Base-by-base conservation (phyloP, 73 alveolate genomes). In the Symbiodinium pilosum region DNA sequence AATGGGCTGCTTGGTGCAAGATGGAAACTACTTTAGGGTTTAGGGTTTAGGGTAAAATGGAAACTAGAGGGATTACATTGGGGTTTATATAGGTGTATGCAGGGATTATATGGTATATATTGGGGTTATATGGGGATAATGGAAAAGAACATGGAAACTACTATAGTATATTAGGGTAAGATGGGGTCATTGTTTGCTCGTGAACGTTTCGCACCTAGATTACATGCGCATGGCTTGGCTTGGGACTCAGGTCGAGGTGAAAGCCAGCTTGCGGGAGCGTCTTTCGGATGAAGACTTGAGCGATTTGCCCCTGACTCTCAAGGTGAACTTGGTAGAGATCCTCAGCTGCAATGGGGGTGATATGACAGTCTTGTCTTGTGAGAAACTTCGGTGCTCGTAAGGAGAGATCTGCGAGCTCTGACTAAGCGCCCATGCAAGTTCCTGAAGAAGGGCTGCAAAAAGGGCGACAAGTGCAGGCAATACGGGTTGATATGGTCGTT, bases 391-490 rank as follows among this genome's bases (percentile, higher is more conserved):
- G 59, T 9, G 24, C n/a, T 20, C 16, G 69, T 28, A 21, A 88
- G 95, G 95, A 88, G 44, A 64, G 95, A 88, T 39, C 64, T 88
- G 95, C 42, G 95, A 20, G 95, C 95, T 34, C 86, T 88, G 4
- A 88, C 75, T 42, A 88, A 88, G 86, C 95, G 95, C 26, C 95
- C 95, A 14, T 88, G 95, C 95, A 88, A 88, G 86, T 88, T 88
- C 71, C 43, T 88, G 47, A 88, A 88, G 32, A 20, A 54, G 36
- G 95, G 95, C 71, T 88, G 95, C 86, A 88, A 34, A 30, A 38
- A 83, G 39, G 95, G 86, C 44, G 95, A 88, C 95, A 88, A 88
- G 38, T 88, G 95, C 95, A 88, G 75, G 95, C 54, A 7, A n/a
- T n/a, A n/a, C n/a, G n/a, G n/a, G n/a, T n/a, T n/a, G n/a, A n/a